Base-by-base conservation (phyloP, 768 basidiomycete genomes). In the Dentipellis sp. region DNA sequence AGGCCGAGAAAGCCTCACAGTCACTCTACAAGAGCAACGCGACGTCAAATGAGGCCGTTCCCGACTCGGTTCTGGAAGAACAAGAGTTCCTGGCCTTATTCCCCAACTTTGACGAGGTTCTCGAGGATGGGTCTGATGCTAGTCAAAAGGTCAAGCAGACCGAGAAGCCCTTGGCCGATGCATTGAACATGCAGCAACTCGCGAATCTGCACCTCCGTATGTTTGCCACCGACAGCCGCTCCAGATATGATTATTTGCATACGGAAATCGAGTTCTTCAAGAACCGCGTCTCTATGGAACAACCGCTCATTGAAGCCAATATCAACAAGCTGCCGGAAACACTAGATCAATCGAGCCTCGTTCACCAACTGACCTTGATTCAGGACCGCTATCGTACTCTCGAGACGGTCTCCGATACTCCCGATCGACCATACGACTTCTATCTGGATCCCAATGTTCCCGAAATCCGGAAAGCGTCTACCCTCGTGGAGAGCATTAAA, bases 11-110 rank as follows among this genome's bases (percentile, higher is more conserved):
- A 22, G 81, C 81, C 11, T 79, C 84, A 0, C 80, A 78, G 23
- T 86, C 88, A 19, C 70, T 98, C 2, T 99, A 98, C 73, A 84
- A 87, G 22, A 75, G 75, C 49, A 81, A 77, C 39, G 75, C 75
- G 45, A 65, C 76, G 22, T 75, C 81, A 12, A 70, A 88, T 49
- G 72, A 77, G 29, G 76, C 76, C 29, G 67, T 76, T 10, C 78
- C 77, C 11, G 94, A 94, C 57, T 81, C 80, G 4, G 88, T 92
- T 63, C 65, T 79, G 38, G 92, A 97, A 65, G 89, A 88, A 67
- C 75, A 77, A 59, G 97, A 98, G 62, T 91, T 98, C 64, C 70
- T 84, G 47, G 71, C 80, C 5, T 67, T 98, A 29, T 99, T 99
- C 69, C 97, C 97, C 11, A 82, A 82, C 10, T 95, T 84, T 62